These are phyloP conservation scores for Taxawa tesnikishii DNA, from an alignment of 2,329 filamentous ascomycete species.

Conservation along the genomic window DNA sequence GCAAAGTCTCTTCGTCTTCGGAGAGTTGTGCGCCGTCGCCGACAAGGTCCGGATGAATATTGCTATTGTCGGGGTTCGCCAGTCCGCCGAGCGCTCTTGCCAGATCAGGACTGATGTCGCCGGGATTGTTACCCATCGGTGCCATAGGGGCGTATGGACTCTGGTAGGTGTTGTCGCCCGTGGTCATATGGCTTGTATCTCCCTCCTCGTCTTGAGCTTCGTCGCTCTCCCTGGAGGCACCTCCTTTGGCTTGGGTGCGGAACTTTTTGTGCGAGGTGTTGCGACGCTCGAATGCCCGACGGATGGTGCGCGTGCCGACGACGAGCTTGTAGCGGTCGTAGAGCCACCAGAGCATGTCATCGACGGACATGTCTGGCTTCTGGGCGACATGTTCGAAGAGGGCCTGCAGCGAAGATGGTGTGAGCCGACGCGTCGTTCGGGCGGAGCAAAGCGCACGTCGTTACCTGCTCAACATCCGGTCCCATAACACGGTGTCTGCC, in stretches of 20 bases:
- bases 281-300: conserved; percentile 22
- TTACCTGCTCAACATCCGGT: conserved; percentile 19
- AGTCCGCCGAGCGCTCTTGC: conserved; percentile 6
- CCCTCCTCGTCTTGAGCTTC: conserved; percentile 6
- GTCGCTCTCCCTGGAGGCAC: not conserved
- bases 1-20: conserved; percentile 22
- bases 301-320: conserved; percentile 22
- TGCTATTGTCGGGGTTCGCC: not conserved
- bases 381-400: conserved; percentile 21
- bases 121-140: conserved; percentile 11
- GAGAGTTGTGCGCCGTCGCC: conserved; percentile 11
- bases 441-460: not conserved
- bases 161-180: conserved; percentile 13
- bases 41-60: conserved; percentile 5
- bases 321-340: conserved; percentile 23
- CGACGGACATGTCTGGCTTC: conserved; percentile 22
- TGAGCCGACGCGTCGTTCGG: not conserved
- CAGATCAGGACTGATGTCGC: conserved; percentile 6
- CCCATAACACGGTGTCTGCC: conserved; percentile 22
- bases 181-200: conserved; percentile 2
- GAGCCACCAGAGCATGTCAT: conserved; percentile 26
- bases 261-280: conserved; percentile 15
- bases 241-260: conserved; percentile 3
- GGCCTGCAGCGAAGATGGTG: conserved; percentile 10
- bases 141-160: conserved; percentile 21